phyloP scores from a whole-genome alignment of 371 early-diverging fungal species.

The Aphelidium insulamus region DNA sequence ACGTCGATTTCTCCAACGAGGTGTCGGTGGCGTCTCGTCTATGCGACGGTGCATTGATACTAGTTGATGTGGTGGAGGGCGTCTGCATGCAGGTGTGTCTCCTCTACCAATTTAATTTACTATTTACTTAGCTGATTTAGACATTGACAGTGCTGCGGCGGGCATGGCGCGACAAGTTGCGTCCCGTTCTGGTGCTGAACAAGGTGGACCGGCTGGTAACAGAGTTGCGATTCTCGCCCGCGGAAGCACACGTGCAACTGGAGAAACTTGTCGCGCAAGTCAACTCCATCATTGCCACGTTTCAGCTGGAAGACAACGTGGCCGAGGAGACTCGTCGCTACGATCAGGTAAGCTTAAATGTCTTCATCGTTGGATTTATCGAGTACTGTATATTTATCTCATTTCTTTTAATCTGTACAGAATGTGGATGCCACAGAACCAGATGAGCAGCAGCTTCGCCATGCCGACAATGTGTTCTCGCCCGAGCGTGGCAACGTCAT shows the following conservation, averaged over 20 bases:
- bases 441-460: conserved; percentile 57
- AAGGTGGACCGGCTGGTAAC: conserved; percentile 94
- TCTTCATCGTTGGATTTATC: not conserved
- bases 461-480: conserved; percentile 77
- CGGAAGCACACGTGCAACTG: conserved; percentile 75
- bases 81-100: conserved; percentile 68
- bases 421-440: conserved; percentile 8
- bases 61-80: conserved; percentile 97
- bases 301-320: conserved; percentile 66
- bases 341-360: conserved; percentile 26
- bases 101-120: not conserved
- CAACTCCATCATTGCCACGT: conserved; percentile 83
- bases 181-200: conserved; percentile 88
- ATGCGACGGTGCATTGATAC: conserved; percentile 87
- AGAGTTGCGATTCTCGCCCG: conserved; percentile 73
- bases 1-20: conserved; percentile 97
- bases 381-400: too few species aligned
- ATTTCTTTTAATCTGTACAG: too few species aligned
- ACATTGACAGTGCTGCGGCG: conserved; percentile 87
- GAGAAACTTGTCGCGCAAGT: conserved; percentile 82
- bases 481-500: conserved; percentile 89
- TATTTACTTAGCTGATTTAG: conserved; percentile 16
- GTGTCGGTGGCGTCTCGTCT: conserved; percentile 89
- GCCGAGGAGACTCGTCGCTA: conserved; percentile 59
- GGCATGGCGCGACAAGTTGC: conserved; percentile 73